A percentile compares a stretch with the other conserved stretches of the same genome.
phyloP scores from a whole-genome alignment of 129 eudicot species.

The Ambrosia trifida region DNA sequence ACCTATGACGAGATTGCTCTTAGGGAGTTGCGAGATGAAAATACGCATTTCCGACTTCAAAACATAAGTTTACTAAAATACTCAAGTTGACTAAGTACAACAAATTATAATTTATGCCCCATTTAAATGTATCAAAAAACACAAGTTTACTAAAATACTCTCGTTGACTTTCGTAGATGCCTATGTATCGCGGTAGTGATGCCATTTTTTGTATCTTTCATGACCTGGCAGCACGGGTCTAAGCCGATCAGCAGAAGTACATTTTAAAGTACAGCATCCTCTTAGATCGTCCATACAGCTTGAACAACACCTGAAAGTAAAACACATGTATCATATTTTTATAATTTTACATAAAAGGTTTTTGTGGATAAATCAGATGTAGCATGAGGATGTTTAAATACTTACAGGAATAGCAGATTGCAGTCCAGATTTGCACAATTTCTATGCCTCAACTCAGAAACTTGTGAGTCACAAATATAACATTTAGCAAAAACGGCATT shows the following conservation, averaged over 20 bases:
- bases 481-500: constrained; percentile 69
- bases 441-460: constrained; percentile 86
- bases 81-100: too few species aligned
- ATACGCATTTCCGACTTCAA: too few species aligned
- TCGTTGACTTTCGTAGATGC: background rate
- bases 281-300: constrained; percentile 55
- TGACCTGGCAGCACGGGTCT: constrained; percentile 74
- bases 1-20: too few species aligned
- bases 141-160: constrained; percentile 2
- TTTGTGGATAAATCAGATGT: background rate
- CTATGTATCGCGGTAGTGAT: constrained; percentile 62
- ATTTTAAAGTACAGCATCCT: constrained; percentile 79
- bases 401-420: constrained; percentile 93
- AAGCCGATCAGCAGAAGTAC: constrained; percentile 75
- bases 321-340: background rate
- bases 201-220: constrained; percentile 91
- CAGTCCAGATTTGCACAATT: constrained; percentile 97
- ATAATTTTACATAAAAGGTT: background rate
- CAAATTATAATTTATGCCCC: constrained; percentile 20
- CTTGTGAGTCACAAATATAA: constrained; percentile 74
- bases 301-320: constrained; percentile 66
- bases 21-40: too few species aligned
- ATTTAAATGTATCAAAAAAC: constrained; percentile 13
- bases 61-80: too few species aligned
- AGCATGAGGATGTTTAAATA: constrained; percentile 1